Evolutionary conservation across 179 eudicot genomes (phyloP), one percentile per base, ranked within the genome.

Genomic region (Camellia oleifera): DNA sequence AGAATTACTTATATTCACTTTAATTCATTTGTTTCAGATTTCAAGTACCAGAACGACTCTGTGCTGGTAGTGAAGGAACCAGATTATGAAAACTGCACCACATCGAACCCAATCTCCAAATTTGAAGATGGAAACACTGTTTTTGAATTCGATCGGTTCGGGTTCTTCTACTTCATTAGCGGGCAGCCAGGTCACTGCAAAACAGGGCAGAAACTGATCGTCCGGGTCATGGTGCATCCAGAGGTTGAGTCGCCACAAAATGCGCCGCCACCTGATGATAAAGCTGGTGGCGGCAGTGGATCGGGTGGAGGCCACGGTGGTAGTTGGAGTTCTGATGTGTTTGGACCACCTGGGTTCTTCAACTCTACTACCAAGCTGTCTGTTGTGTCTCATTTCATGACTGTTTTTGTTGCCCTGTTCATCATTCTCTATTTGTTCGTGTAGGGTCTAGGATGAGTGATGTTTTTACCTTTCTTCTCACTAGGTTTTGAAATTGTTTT

Each of bases 91-190:
- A 81, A 73, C 67, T 94, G 98, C 81, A 75, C 81, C 60, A 77
- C 67, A 7, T 73, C 90, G 1, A 84, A 77, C 57, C 91, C 96
- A 4, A 69, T 88, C 52, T 70, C 83, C 26, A 88, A 82, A 77
- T 91, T 85, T 20, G 83, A 85, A 2, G 89, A 89, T 60, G 98
- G 94, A n/a, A 78, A 81, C 78, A 87, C 97, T 0, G 79, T 82
- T 20, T 88, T 86, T 68, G 53, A 81, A 83, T 84, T 93, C 7
- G 83, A 89, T 76, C 91, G 81, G 13, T 80, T 82, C 3, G 97
- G 93, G 10, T 90, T 83, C 78, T 88, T 86, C 82, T 91, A 86
- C 78, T 94, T 94, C 90, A 88, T 93, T 48, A 93, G 97, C 75
- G 97, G 97, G 61, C 69, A 82, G 57, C 84, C 87, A 9, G 89